Evolutionary conservation across 495 filamentous ascomycete species (phyloP), one percentile per base, ranked within the genome.

Genomic region (Penicillium mononematosum): DNA sequence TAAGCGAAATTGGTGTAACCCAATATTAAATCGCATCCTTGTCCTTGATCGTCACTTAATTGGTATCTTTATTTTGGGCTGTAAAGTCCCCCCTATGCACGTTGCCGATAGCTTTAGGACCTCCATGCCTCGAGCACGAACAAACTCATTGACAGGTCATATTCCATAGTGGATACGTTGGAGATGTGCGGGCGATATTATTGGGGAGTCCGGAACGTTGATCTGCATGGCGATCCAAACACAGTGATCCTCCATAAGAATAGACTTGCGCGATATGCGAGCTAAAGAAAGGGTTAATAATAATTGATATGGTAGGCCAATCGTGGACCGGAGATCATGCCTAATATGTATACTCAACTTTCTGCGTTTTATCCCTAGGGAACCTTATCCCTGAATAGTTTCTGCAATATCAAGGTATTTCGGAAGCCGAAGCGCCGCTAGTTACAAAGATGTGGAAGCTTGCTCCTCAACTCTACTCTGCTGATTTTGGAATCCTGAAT

Each of bases 81-180:
- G 20, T 29, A 34, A 25, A 56, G 14, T 52, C 12, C 22, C 16
- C 19, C 31, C 41, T 53, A 53, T 62, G 60, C 57, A 60, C 46
- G 51, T 58, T 66, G 43, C 22, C 47, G 44, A 60, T 55, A 63
- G 47, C 38, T 55, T 17, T 12, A 45, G 41, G 60, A 60, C 58
- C 36, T 50, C 27, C 52, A 31, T 19, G 25, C 41, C 55, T 52
- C 43, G 14, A 44, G 25, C 36, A 42, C 27, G 49, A 54, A 32
- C 56, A 55, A 55, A 45, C 44, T 22, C 16, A 32, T 25, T 61
- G 65, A 68, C 54, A 61, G 44, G 49, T 68, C 65, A 68, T 25
- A 66, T 68, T 59, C 55, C 41, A 27, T 17, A 17, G 58, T 52
- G 53, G 45, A 52, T 43, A 39, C 34, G 12, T 29, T 38, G 38